Base-by-base conservation (phyloP, 768 basidiomycete species). In the Roridomyces roridus region DNA sequence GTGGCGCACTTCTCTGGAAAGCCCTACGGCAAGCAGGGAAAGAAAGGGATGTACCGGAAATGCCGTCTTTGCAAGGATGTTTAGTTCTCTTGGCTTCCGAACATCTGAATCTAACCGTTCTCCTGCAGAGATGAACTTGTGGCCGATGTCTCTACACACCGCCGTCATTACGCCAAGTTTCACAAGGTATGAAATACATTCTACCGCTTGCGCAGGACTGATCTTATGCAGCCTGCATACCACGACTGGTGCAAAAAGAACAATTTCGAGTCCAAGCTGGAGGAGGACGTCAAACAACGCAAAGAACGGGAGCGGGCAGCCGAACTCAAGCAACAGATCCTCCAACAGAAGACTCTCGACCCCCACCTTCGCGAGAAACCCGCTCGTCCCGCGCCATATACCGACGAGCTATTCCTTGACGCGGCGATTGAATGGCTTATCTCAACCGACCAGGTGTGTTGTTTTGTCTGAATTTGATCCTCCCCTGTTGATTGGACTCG, bases 341-440 rank as follows among this genome's bases (percentile, higher is more conserved):
- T 40, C 20, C 37, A 40, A 17, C 37, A 40, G 20, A 7, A 40
- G n/a, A 40, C 9, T 21, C 37, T 40, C 7, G 37, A 40, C n/a
- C 37, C 37, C 17, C 37, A 40, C 20, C 37, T 40, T 17, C 37
- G 37, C 6, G 37, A 40, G 7, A 40, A 40, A 17, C 37, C 37
- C 17, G 37, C 15, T 17, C 37, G 7, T 9, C 15, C 20, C 20
- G 20, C 20, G 17, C 37, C 37, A 7, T 40, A 40, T 17, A 40
- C 37, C 6, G 37, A 40, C 37, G 20, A 40, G 20, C 37, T 40
- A 72, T 75, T 37, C 49, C 53, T 10, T 55, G 66, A 10, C 17
- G 70, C 69, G 0, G 69, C 68, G 3, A 66, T 70, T 43, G 52
- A 75, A 42, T 76, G 74, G 76, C 58, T 76, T 4, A 62, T 76